phyloP scores from a whole-genome alignment of 495 filamentous ascomycete species.

The Penicillium roqueforti region DNA sequence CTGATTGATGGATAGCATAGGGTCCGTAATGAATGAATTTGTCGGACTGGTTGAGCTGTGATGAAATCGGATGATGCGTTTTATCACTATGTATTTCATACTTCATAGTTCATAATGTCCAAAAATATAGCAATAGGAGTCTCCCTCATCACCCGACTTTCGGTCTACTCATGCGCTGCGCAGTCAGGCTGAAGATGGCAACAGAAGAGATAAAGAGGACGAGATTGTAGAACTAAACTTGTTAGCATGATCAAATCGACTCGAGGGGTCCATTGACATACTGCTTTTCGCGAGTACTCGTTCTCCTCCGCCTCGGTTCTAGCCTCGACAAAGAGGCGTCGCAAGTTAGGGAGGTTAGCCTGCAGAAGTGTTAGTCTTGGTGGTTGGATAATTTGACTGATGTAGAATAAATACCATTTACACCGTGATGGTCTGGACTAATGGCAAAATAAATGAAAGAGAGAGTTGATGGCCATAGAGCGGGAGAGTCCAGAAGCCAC shows the following conservation, averaged over 20 bases:
- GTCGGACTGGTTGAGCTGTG: background rate
- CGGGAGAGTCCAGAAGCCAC: slow-evolving; percentile 28
- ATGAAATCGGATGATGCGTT: background rate
- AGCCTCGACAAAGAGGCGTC: slow-evolving; percentile 94
- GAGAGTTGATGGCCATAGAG: background rate
- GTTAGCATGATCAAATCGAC: background rate
- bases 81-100: slow-evolving; percentile 3
- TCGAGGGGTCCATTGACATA: slow-evolving; percentile 31
- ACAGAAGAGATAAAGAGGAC: slow-evolving; percentile 94
- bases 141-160: slow-evolving; percentile 36
- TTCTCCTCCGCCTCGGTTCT: slow-evolving; percentile 91
- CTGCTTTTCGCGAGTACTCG: slow-evolving; percentile 87
- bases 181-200: slow-evolving; percentile 85
- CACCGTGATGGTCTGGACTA: background rate
- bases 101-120: background rate
- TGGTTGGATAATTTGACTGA: background rate
- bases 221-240: slow-evolving; percentile 85
- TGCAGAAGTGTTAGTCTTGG: slow-evolving; percentile 27
- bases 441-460: slow-evolving; percentile 18
- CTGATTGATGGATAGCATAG: slow-evolving; percentile 39
- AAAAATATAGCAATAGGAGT: background rate
- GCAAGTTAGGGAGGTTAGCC: slow-evolving; percentile 90
- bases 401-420: slow-evolving; percentile 14
- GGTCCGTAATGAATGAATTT: background rate
- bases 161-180: slow-evolving; percentile 62